Conservation (phyloP, 1,139 yeast genomes). For the Blastobotrys aristatus region DNA sequence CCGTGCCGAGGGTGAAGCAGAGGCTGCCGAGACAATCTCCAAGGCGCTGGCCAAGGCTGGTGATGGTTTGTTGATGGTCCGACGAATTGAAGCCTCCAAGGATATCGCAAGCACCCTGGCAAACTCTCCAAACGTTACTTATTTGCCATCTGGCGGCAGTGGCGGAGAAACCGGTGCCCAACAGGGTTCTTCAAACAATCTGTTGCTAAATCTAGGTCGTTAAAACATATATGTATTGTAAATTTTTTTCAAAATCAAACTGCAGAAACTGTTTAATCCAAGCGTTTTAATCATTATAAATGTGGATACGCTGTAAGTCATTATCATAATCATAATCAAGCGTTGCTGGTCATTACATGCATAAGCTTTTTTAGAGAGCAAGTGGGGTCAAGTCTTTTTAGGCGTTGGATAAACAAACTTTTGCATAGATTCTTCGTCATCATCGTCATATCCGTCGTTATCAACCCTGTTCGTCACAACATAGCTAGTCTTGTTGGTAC, state of each 20-base stretch:
- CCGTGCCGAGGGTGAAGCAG: slow-evolving; percentile 99
- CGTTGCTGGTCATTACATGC: too few species aligned
- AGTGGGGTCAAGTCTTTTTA: too few species aligned
- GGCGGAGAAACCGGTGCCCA: slow-evolving; percentile 29
- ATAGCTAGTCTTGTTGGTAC: slow-evolving; percentile 9
- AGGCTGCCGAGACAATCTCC: slow-evolving; percentile 92
- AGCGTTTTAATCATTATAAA: too few species aligned
- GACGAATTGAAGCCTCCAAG: slow-evolving; percentile 95
- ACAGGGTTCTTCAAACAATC: slow-evolving; percentile 39
- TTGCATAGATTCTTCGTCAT: background rate
- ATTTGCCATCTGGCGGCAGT: slow-evolving; percentile 61
- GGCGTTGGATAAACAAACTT: background rate
- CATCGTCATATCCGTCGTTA: background rate
- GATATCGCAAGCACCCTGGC: slow-evolving; percentile 91
- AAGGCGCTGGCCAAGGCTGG: slow-evolving; percentile 93
- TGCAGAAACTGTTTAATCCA: too few species aligned
- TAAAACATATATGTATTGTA: slow-evolving; percentile 1
- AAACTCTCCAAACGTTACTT: slow-evolving; percentile 79
- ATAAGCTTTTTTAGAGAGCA: too few species aligned
- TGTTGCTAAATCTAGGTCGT: slow-evolving; percentile 52
- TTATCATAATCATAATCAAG: too few species aligned
- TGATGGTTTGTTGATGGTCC: slow-evolving; percentile 87
- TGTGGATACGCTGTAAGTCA: too few species aligned
- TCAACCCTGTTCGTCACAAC: slow-evolving; percentile 8
- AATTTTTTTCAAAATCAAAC: too few species aligned